Evolutionary conservation across 306 rosid species (phyloP).

Genomic region (Quercus glauca): DNA sequence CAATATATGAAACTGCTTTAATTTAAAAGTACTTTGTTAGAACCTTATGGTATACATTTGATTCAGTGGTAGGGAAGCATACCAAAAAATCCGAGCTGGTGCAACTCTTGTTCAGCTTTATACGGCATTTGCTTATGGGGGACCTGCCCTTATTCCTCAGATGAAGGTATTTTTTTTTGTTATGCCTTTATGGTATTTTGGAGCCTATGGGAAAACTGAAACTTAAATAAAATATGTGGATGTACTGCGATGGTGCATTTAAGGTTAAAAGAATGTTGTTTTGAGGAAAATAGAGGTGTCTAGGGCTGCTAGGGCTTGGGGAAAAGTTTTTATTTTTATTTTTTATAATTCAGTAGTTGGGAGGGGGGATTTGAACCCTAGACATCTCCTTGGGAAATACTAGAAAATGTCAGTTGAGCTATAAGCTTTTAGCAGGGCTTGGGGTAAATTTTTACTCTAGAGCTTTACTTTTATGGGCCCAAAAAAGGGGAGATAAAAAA

Average conservation of each 20-base stretch:
- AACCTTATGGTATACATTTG: constrained; percentile 14
- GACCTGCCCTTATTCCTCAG: constrained; percentile 95
- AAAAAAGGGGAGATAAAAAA: background rate
- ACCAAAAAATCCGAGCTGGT: constrained; percentile 83
- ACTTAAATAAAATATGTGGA: background rate
- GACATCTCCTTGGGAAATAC: too few relatives aligned
- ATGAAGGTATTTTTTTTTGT: constrained; percentile 62
- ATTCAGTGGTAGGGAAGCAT: constrained; percentile 93
- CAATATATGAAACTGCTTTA: background rate
- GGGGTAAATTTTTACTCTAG: background rate
- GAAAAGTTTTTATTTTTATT: background rate
- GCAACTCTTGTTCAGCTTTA: constrained; percentile 94
- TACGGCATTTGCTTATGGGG: constrained; percentile 90
- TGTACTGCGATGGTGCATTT: constrained; percentile 17
- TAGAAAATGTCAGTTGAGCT: too few relatives aligned
- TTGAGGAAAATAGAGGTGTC: too few relatives aligned
- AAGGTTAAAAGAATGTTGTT: background rate
- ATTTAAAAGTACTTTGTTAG: constrained; percentile 13
- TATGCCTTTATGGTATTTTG: constrained; percentile 12
- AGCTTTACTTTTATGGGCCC: background rate
- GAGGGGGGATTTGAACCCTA: too few relatives aligned
- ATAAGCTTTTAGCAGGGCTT: too few relatives aligned
- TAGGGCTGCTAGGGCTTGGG: background rate
- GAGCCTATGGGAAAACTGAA: background rate
- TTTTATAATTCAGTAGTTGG: too few relatives aligned